Base-by-base conservation (phyloP, 208 protist species). In the Jaenimonas drosophilae region DNA sequence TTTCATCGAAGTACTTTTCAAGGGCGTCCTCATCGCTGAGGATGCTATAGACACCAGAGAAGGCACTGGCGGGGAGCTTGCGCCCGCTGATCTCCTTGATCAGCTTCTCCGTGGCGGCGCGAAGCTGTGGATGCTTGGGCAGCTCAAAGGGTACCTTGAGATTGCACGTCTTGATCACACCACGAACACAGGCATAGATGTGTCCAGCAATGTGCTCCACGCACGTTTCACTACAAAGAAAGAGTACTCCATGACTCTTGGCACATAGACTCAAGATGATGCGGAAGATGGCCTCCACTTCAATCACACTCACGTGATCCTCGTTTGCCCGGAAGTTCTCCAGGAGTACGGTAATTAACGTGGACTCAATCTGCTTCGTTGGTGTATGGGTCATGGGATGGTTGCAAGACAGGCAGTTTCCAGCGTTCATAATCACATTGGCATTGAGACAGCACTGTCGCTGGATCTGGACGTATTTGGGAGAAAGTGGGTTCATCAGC, bases 401-500 rank as follows among this genome's bases (percentile, higher is more conserved):
- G 12, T 42, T 23, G 54, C 81, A 90, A 17, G 78, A 55, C 0
- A 91, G 40, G 34, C 81, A 91, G 11, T 43, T 56, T 17, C 50
- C 61, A n/a, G 64, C 31, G 14, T 49, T 34, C 23, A 67, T 34
- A 17, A 32, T 50, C 19, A 54, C 17, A 23, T 66, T 54, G 2
- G 52, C 60, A 43, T 93, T 89, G 49, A 54, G 42, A 55, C 64
- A 44, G 55, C 77, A 86, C 42, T 84, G 74, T 37, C 72, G 64
- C 47, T 78, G 68, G 49, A 93, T 85, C 1, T 41, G 57, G 0
- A 67, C 47, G 49, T 59, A 79, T 62, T 87, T 88, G 11, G 85
- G 85, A 19, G 68, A 64, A 14, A 49, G 33, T 17, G 68, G 59
- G 29, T 93, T 71, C 24, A 93, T 34, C 19, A 73, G 37, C 4